Conservation (phyloP, 163 green algal species). For the Chlamydomonas reinhardtii region DNA sequence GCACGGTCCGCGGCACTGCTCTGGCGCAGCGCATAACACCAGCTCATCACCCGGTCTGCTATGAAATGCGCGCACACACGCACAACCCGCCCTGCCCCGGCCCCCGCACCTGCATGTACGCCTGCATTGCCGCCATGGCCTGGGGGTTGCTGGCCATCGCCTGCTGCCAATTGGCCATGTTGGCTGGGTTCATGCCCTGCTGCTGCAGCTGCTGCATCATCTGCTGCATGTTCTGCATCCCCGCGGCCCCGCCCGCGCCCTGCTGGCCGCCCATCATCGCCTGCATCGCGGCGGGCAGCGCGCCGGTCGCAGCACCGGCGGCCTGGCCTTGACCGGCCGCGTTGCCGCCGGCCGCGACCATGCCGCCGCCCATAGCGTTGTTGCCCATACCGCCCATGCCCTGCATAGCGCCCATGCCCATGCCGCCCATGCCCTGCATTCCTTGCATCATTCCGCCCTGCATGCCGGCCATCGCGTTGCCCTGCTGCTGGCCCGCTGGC, state of each 20-base stretch:
- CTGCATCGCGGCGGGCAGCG: slow-evolving; percentile 28
- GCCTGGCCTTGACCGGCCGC: not conserved
- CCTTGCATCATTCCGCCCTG: not conserved
- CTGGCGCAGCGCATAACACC: no score
- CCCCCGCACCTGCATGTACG: slow-evolving; percentile 20
- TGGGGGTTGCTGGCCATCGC: not conserved
- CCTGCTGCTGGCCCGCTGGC: not conserved
- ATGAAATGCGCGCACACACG: no score
- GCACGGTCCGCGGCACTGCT: no score
- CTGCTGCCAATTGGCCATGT: slow-evolving; percentile 27
- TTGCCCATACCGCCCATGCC: slow-evolving; percentile 18
- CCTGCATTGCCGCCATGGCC: slow-evolving; percentile 30
- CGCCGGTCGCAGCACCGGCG: not conserved
- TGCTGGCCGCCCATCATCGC: not conserved
- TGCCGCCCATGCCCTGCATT: not conserved
- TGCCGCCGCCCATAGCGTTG: not conserved
- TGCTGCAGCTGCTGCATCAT: not conserved
- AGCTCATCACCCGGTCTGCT: no score
- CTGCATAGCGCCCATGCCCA: slow-evolving; percentile 1
- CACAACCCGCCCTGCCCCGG: no score
- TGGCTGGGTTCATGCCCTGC: slow-evolving; percentile 4
- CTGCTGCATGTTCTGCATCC: no score
- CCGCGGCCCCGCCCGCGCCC: no score
- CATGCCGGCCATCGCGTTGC: not conserved
- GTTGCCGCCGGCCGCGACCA: not conserved